Percentiles rank a stretch among this genome's conserved stretches.
phyloP scores from a whole-genome alignment of 208 protist species.

The Kentomonas sorsogonicus region DNA sequence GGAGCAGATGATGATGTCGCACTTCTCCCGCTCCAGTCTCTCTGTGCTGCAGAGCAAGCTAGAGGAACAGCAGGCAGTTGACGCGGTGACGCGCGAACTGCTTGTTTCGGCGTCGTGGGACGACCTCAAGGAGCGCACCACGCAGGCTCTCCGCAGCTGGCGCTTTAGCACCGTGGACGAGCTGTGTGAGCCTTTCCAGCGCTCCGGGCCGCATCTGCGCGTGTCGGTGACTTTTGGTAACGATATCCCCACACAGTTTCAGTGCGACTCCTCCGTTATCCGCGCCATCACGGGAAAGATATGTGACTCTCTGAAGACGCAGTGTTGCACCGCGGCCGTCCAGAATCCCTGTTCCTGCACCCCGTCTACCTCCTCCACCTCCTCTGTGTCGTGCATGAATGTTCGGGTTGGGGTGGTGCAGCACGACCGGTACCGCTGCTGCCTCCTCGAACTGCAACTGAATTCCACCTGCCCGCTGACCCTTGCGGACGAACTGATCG shows the following conservation, averaged over 20 bases:
- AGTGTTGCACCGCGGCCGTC: background rate
- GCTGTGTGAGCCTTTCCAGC: slow-evolving; percentile 13
- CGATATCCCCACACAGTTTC: slow-evolving; percentile 6
- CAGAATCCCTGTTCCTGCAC: too few relatives aligned
- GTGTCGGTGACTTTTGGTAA: slow-evolving; percentile 9
- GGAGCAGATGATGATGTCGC: slow-evolving; percentile 25
- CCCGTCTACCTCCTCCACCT: too few relatives aligned
- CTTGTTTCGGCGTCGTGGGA: slow-evolving; percentile 22
- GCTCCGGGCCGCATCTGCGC: background rate
- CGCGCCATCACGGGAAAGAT: slow-evolving; percentile 11
- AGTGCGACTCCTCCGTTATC: slow-evolving; percentile 17
- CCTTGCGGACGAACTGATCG: too few relatives aligned
- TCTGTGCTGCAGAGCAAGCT: slow-evolving; percentile 14
- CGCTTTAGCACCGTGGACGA: slow-evolving; percentile 17
- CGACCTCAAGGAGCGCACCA: slow-evolving; percentile 22
- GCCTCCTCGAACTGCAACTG: too few relatives aligned
- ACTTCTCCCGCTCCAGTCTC: slow-evolving; percentile 18
- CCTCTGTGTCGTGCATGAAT: too few relatives aligned
- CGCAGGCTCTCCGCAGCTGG: slow-evolving; percentile 24
- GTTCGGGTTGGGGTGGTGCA: too few relatives aligned
- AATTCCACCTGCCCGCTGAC: too few relatives aligned
- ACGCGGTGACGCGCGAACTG: slow-evolving; percentile 4
- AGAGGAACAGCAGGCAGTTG: slow-evolving; percentile 4
- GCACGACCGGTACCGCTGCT: too few relatives aligned
- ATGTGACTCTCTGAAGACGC: background rate